These are phyloP conservation scores for Pyrenochaeta sp. DNA, from an alignment of 2,329 filamentous ascomycete genomes.

Conservation along the genomic window DNA sequence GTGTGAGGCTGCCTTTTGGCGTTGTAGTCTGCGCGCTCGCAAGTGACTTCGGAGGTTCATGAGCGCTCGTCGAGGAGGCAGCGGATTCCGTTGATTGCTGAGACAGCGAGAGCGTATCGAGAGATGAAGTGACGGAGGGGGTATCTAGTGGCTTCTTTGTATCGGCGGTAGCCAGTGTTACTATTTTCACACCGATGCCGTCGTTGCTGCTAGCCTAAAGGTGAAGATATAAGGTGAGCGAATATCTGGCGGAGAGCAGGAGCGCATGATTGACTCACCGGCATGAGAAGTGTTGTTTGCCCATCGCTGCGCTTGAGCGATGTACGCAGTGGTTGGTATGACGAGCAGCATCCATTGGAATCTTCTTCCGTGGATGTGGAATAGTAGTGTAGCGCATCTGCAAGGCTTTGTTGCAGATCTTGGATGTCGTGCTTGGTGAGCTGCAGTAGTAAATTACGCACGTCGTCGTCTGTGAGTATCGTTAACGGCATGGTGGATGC, in stretches of 20 bases:
- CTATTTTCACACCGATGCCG: constrained; percentile 71
- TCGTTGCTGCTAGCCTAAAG: constrained; percentile 53
- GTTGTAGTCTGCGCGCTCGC: constrained; percentile 50
- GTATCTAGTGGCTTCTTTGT: constrained; percentile 33
- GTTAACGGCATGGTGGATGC: constrained; percentile 64
- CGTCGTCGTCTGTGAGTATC: constrained; percentile 65
- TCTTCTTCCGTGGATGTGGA: constrained; percentile 68
- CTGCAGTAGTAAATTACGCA: constrained; percentile 63
- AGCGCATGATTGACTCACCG: constrained; percentile 55
- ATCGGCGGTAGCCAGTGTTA: constrained; percentile 60
- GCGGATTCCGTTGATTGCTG: constrained; percentile 28
- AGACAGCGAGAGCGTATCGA: constrained; percentile 42
- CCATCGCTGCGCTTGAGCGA: constrained; percentile 68
- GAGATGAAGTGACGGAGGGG: constrained; percentile 45
- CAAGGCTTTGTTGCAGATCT: constrained; percentile 65
- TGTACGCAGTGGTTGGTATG: constrained; percentile 69
- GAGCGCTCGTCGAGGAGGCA: constrained; percentile 30
- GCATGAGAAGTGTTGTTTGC: constrained; percentile 72
- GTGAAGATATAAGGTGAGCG: background rate
- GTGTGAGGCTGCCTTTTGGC: constrained; percentile 65
- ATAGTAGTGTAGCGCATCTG: constrained; percentile 70
- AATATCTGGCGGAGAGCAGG: background rate
- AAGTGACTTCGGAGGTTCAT: constrained; percentile 28
- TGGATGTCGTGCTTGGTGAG: constrained; percentile 65
- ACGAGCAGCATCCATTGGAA: constrained; percentile 63